Conservation (phyloP, 2,329 filamentous ascomycete species). For the Dothiorella sarmentorum region DNA sequence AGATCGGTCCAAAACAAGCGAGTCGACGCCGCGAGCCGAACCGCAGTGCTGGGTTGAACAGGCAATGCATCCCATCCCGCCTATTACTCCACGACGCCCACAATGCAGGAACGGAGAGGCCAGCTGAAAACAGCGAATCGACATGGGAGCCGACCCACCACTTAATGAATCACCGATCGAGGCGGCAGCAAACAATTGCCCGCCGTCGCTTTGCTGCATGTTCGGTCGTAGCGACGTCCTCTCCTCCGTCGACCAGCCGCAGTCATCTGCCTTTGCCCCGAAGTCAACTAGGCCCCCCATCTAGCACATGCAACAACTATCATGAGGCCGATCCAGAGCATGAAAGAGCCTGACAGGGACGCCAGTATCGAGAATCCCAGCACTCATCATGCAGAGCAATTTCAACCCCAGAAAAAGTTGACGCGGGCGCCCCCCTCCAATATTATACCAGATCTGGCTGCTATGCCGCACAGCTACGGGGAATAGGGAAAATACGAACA, state of each 20-base stretch:
- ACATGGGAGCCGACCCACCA: background rate
- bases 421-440: background rate
- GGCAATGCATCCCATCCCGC: background rate
- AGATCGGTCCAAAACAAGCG: background rate
- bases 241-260: background rate
- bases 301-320: no score
- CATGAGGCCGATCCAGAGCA: no score
- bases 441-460: background rate
- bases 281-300: background rate
- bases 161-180: background rate
- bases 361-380: no score
- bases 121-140: slow-evolving; percentile 3
- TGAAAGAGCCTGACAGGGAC: no score
- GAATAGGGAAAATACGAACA: background rate
- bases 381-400: background rate
- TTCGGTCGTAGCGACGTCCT: background rate
- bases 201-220: no score
- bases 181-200: no score
- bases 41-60: slow-evolving; percentile 10
- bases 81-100: background rate
- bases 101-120: slow-evolving; percentile 3
- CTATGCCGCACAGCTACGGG: background rate
- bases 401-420: background rate
- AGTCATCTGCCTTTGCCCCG: background rate
- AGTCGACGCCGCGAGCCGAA: slow-evolving; percentile 3